Conservation (phyloP, 768 basidiomycete species). For the Solioccasus polychromus region DNA sequence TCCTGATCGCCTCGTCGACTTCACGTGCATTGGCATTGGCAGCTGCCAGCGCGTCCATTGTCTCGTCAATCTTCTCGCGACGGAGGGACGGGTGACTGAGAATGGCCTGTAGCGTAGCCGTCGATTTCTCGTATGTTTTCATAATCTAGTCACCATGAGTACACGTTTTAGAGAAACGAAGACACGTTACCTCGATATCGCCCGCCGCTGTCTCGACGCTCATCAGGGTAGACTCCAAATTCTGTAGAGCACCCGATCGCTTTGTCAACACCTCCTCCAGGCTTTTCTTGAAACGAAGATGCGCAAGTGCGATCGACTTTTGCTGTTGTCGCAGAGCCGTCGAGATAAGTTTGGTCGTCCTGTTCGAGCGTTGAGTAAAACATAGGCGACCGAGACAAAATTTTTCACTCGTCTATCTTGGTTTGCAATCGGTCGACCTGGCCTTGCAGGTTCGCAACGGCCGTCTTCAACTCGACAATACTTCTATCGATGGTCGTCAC, state of each 20-base stretch:
- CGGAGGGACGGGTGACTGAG: conserved; percentile 79
- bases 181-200: conserved; percentile 69
- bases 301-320: conserved; percentile 69
- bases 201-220: conserved; percentile 87
- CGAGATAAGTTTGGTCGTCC: conserved; percentile 65
- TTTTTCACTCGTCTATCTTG: conserved; percentile 69
- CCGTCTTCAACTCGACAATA: conserved; percentile 74
- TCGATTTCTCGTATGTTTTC: conserved; percentile 80
- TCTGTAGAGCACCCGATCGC: conserved; percentile 69
- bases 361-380: conserved; percentile 27
- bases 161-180: not conserved
- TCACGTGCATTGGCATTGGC: conserved; percentile 81
- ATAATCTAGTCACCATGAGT: conserved; percentile 57
- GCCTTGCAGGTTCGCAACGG: conserved; percentile 59
- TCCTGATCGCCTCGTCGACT: conserved; percentile 71
- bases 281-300: conserved; percentile 79
- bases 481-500: conserved; percentile 82
- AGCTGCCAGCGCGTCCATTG: conserved; percentile 84
- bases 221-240: conserved; percentile 71
- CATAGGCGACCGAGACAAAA: not conserved
- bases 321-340: conserved; percentile 65
- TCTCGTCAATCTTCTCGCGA: conserved; percentile 75
- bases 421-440: conserved; percentile 69
- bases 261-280: conserved; percentile 76
- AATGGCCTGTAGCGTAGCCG: conserved; percentile 69